A percentile compares a stretch with the other conserved stretches of the same genome.
Conservation (phyloP, 1,284 basidiomycete genomes). For the Tremellales sp. region DNA sequence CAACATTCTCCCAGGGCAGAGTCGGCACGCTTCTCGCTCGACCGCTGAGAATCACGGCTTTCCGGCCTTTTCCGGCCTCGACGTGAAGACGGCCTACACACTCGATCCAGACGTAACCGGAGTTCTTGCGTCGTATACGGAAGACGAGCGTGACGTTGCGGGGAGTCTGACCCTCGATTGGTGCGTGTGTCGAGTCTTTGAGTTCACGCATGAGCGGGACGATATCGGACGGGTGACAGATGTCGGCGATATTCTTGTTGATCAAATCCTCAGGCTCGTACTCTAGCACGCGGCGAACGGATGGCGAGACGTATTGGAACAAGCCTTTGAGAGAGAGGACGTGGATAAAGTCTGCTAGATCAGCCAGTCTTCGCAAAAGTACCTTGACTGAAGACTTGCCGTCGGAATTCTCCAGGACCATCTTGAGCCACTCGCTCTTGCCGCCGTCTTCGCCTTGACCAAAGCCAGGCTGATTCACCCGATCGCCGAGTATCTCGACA, state of each 20-base stretch:
- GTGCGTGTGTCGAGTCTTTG: conserved; percentile 63
- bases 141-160: conserved; percentile 68
- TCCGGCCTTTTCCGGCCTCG: conserved; percentile 83
- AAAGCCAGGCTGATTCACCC: conserved; percentile 20
- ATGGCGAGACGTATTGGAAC: conserved; percentile 85
- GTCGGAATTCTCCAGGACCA: conserved; percentile 62
- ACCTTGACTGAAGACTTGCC: conserved; percentile 37
- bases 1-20: conserved; percentile 60
- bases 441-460: conserved; percentile 39
- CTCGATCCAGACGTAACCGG: conserved; percentile 78
- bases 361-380: background rate
- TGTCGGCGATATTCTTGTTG: conserved; percentile 67
- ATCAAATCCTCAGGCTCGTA: conserved; percentile 78
- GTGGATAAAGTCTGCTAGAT: conserved; percentile 66
- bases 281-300: conserved; percentile 68
- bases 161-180: conserved; percentile 32
- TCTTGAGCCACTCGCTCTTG: conserved; percentile 50
- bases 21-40: conserved; percentile 64
- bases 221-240: conserved; percentile 83
- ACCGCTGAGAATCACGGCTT: conserved; percentile 78
- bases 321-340: conserved; percentile 90
- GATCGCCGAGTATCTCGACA: conserved; percentile 32
- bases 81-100: conserved; percentile 77
- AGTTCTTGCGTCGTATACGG: conserved; percentile 63
- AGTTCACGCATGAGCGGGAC: conserved; percentile 88